These are phyloP conservation scores for Saccharomyces hybrid DNA, from an alignment of 1,139 yeast genomes.

Conservation along the genomic window DNA sequence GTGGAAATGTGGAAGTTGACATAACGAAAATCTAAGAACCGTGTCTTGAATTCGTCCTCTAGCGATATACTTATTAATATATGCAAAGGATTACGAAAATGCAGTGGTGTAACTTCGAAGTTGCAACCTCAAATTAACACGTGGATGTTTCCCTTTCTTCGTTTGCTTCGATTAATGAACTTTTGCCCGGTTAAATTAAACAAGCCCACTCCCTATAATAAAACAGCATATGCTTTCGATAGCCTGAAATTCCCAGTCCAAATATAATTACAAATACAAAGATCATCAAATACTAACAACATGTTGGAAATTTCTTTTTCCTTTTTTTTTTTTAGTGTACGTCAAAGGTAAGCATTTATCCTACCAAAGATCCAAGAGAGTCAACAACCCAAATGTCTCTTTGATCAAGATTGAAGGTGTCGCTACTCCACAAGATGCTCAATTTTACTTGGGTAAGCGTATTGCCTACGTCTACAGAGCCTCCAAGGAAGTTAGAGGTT, in stretches of 20 bases:
- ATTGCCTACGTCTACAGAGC: constrained; percentile 99
- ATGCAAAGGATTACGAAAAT: no score
- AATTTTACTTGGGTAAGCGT: constrained; percentile 99
- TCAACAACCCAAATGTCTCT: constrained; percentile 96
- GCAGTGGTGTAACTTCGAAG: no score
- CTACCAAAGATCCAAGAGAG: constrained; percentile 98
- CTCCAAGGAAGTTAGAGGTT: constrained; percentile 94
- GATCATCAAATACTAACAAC: not conserved
- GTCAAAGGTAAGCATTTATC: constrained; percentile 99
- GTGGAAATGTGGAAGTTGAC: no score
- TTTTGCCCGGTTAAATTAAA: no score
- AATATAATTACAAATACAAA: not conserved
- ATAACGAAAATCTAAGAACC: no score
- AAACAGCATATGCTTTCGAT: not conserved
- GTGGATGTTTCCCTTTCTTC: no score
- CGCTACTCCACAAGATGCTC: constrained; percentile 82
- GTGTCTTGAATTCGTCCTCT: no score
- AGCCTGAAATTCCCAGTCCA: not conserved
- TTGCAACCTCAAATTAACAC: no score
- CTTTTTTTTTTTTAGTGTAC: constrained; percentile 56
- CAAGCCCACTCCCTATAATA: not conserved
- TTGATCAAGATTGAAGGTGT: constrained; percentile 97
- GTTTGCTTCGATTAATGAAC: no score
- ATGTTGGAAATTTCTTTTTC: not conserved
- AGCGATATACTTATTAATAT: no score